Evolutionary conservation across 371 early-diverging fungal genomes (phyloP), one percentile per base, ranked within the genome.

Genomic region (Dichotomocladium elegans): DNA sequence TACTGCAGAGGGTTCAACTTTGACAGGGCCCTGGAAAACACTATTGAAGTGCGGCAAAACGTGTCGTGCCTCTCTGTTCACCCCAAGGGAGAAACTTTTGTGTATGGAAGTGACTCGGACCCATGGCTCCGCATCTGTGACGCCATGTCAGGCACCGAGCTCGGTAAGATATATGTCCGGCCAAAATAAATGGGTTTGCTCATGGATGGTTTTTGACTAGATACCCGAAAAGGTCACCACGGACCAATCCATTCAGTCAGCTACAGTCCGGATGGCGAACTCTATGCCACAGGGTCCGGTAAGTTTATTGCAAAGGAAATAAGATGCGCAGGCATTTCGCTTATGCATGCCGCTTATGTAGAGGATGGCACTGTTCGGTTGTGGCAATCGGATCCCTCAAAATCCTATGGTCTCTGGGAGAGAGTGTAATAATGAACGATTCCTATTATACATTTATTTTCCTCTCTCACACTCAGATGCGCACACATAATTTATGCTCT

Each of bases 211-310:
- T 41, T 27, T 50, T 64, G 30, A 26, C 3, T 31, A 57, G 91
- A 90, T 60, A 80, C 88, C 7, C 87, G 88, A 61, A 90, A 91
- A 62, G 94, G 94, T 21, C 94, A 93, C 65, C 92, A 92, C 58
- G 92, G 92, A 2, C 87, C 90, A 0, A 85, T 93, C 33, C 92
- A 92, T 53, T 88, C 89, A 41, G 88, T 89, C 27, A 88, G 89
- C 54, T 91, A 91, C 60, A 91, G 91, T 41, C 94, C 94, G 24
- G 94, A 93, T 66, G 94, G 94, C 35, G 85, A 90, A 51, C 66
- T 93, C 9, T 93, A 92, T 65, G 91, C 94, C 6, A 90, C 91
- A 1, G 94, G 92, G 28, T 90, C 90, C 33, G 80, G 80, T 80
- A 71, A 43, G 33, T 4, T 2, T 1, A 21, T 14, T 12, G 7